Percentiles rank a stretch among this genome's conserved stretches.
Evolutionary conservation across 768 basidiomycete species (phyloP).

Genomic region (Serendipita vermifera): DNA sequence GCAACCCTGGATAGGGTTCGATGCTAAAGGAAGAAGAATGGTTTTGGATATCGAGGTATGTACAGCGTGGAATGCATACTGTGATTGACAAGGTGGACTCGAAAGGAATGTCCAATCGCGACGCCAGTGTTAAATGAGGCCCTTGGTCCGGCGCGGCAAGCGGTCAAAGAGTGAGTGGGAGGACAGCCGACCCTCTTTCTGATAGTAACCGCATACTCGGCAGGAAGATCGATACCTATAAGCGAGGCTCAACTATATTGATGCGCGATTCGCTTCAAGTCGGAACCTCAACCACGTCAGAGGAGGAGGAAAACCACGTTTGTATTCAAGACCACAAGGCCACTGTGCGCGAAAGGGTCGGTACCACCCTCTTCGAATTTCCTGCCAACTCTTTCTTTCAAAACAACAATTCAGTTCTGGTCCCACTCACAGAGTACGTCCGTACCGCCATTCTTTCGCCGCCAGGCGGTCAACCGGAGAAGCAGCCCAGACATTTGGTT

Average conservation of each 20-base stretch:
- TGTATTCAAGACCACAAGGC: conserved; percentile 76
- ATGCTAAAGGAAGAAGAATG: conserved; percentile 53
- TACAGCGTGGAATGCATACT: conserved; percentile 5
- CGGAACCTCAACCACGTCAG: conserved; percentile 27
- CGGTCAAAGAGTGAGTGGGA: conserved; percentile 51
- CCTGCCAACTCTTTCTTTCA: conserved; percentile 89
- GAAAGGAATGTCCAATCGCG: conserved; percentile 83
- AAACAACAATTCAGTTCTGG: conserved; percentile 89
- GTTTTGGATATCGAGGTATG: conserved; percentile 85
- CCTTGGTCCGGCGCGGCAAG: conserved; percentile 43
- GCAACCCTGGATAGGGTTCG: conserved; percentile 86
- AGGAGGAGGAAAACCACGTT: conserved; percentile 44
- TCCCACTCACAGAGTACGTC: conserved; percentile 75
- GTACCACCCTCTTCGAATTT: conserved; percentile 70
- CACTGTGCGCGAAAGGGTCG: conserved; percentile 74
- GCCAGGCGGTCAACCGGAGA: conserved; percentile 13
- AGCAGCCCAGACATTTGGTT: conserved; percentile 62
- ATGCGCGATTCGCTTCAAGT: conserved; percentile 68
- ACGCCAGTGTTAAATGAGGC: conserved; percentile 66
- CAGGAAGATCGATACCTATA: conserved; percentile 71
- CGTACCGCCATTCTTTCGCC: conserved; percentile 49
- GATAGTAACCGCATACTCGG: not conserved
- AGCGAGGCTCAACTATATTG: conserved; percentile 78
- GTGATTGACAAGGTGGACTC: conserved; percentile 7
- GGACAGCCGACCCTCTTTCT: not conserved